A percentile compares a stretch with the other conserved stretches of the same genome.
These are phyloP conservation scores for Neofusicoccum sp. DNA, from an alignment of 2,329 filamentous ascomycete species.

Conservation along the genomic window DNA sequence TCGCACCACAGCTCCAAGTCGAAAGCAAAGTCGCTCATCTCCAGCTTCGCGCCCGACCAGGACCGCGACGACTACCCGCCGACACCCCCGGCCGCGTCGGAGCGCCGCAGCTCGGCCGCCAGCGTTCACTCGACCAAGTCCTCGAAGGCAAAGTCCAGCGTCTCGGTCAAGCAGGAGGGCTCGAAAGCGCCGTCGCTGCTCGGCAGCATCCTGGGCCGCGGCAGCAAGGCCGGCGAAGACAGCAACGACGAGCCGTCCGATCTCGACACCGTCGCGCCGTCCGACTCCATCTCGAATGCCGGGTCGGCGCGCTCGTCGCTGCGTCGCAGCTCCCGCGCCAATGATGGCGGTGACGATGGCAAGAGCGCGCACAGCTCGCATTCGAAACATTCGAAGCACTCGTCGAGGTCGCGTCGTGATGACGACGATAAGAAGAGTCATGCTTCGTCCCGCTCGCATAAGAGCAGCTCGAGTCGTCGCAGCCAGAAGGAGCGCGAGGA, in stretches of 20 bases:
- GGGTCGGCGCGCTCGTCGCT: conserved; percentile 28
- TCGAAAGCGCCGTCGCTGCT: conserved; percentile 30
- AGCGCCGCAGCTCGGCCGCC: conserved; percentile 31
- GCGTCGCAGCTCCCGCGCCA: conserved; percentile 35
- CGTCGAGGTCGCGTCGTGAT: conserved; percentile 4
- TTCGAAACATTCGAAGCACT: conserved; percentile 28
- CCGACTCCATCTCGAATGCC: conserved; percentile 51
- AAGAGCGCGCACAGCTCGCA: conserved; percentile 27
- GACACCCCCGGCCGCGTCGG: conserved; percentile 21
- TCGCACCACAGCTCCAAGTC: conserved; percentile 39
- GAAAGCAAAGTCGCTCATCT: conserved; percentile 38
- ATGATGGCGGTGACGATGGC: conserved; percentile 29
- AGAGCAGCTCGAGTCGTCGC: conserved; percentile 24
- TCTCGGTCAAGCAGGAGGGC: not conserved
- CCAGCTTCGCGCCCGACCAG: conserved; percentile 40
- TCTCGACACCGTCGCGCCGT: conserved; percentile 49
- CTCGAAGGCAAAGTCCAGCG: not conserved
- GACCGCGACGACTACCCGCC: conserved; percentile 24
- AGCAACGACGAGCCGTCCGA: conserved; percentile 33
- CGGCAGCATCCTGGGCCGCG: conserved; percentile 40
- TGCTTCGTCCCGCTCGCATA: conserved; percentile 10
- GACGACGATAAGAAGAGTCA: conserved; percentile 1
- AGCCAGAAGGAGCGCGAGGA: conserved; percentile 21
- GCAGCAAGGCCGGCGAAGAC: conserved; percentile 30
- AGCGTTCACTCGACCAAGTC: conserved; percentile 33